These are phyloP conservation scores for Penicillium manginii DNA, from an alignment of 495 filamentous ascomycete genomes.

Conservation along the genomic window DNA sequence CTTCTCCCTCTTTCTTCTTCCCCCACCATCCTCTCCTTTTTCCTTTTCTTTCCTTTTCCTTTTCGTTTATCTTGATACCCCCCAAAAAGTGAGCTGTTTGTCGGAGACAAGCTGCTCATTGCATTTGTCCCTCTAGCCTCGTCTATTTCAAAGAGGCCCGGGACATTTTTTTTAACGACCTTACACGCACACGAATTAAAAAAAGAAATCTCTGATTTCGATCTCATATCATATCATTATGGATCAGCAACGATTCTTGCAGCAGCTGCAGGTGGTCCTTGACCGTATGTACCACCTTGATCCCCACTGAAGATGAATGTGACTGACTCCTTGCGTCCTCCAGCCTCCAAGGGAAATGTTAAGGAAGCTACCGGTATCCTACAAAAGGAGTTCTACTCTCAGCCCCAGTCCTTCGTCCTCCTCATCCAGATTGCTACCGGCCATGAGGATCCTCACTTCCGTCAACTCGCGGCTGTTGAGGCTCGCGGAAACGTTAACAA, in stretches of 20 bases:
- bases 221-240: conserved; percentile 44
- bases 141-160: conserved; percentile 21
- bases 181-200: background rate
- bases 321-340: conserved; percentile 16
- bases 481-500: conserved; percentile 77
- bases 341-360: conserved; percentile 57
- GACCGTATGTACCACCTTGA: conserved; percentile 60
- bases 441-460: conserved; percentile 69
- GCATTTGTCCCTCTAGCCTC: conserved; percentile 20
- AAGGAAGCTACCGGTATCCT: conserved; percentile 89
- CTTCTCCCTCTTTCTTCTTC: conserved; percentile 26
- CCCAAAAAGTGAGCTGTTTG: conserved; percentile 36
- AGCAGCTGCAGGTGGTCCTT: conserved; percentile 75
- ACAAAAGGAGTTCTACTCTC: conserved; percentile 87
- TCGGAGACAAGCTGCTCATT: conserved; percentile 41
- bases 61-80: conserved; percentile 43
- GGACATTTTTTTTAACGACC: conserved; percentile 24
- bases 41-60: conserved; percentile 25
- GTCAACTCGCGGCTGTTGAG: conserved; percentile 90
- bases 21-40: conserved; percentile 25
- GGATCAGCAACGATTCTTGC: conserved; percentile 74
- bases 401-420: conserved; percentile 78
- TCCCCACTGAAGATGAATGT: background rate
- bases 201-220: conserved; percentile 6
- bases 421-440: conserved; percentile 84